Evolutionary conservation across 345 rosid species (phyloP).

Genomic region (Corchorus olitorius): DNA sequence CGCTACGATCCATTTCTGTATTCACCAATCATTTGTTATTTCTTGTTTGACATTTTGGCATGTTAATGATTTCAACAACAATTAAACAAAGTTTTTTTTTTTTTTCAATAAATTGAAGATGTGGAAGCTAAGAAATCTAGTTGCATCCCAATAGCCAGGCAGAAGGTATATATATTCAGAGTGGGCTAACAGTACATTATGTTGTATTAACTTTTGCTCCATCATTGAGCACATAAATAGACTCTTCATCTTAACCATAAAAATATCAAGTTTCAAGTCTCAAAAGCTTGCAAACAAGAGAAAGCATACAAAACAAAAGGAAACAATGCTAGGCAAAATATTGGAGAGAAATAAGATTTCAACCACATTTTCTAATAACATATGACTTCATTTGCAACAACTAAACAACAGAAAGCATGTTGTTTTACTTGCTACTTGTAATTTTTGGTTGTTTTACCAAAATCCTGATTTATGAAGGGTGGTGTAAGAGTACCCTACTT

Average conservation of each 20-base stretch:
- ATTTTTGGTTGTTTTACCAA: neutral
- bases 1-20: conserved; percentile 83
- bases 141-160: neutral
- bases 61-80: conserved; percentile 6
- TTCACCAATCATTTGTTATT: conserved; percentile 23
- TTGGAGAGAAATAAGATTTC: neutral
- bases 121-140: neutral
- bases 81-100: neutral
- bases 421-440: neutral
- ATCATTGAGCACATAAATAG: conserved; percentile 4
- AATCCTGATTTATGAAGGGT: neutral
- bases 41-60: conserved; percentile 19
- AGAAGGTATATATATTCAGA: neutral
- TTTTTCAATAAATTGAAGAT: neutral
- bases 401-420: neutral
- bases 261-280: neutral
- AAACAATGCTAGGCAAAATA: neutral
- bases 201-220: neutral
- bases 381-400: conserved; percentile 6
- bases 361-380: neutral
- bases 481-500: too few species aligned
- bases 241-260: neutral
- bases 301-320: neutral
- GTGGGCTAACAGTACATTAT: neutral
- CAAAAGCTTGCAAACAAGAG: neutral